Base-by-base conservation (phyloP, 371 early-diverging fungal genomes). In the Mucor sp. region DNA sequence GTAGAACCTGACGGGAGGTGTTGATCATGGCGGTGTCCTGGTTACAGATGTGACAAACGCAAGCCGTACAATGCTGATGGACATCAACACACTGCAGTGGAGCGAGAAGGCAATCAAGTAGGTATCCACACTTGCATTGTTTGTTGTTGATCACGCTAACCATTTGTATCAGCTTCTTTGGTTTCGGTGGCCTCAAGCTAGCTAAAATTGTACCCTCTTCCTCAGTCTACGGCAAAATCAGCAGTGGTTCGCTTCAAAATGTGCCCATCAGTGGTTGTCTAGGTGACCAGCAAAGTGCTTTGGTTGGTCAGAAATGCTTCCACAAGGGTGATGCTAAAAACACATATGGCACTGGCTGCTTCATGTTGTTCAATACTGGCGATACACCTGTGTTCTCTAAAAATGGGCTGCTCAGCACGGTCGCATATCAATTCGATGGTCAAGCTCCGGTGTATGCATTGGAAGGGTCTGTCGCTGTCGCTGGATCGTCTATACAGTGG, bases 201-300 rank as follows among this genome's bases (percentile, higher is more conserved):
- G 96, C 98, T 23, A 83, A 86, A 70, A 93, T 98, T 68, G 81
- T 82, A n/a, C 91, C 96, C 15, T 96, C 96, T 6, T 85, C 96
- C 14, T 89, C 93, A 58, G 65, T 91, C 0, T 95, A 95, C 78
- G 97, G 95, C n/a, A 68, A 78, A 23, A 70, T 95, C 61, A 69
- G 64, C 12, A 62, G 69, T 9, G 90, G 90, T 6, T 75, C 91
- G 0, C 81, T 89, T 17, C 66, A 74, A 71, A 93, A 90, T 43
- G 71, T 93, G 6, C 91, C 93, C 2, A 87, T 96, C 23, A 75
- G 93, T 14, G 96, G 95, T 9, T 92, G 93, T 70, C 78, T 98
- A 28, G 99, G 99, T 35, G 99, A 98, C 81, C 99, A 98, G 74
- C 99, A 98, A 72, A 95, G 97, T 17, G 97, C 99, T 2, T 80